Evolutionary conservation across 805 yeast genomes (phyloP).

Genomic region (Kluyveromyces nonfermentans): DNA sequence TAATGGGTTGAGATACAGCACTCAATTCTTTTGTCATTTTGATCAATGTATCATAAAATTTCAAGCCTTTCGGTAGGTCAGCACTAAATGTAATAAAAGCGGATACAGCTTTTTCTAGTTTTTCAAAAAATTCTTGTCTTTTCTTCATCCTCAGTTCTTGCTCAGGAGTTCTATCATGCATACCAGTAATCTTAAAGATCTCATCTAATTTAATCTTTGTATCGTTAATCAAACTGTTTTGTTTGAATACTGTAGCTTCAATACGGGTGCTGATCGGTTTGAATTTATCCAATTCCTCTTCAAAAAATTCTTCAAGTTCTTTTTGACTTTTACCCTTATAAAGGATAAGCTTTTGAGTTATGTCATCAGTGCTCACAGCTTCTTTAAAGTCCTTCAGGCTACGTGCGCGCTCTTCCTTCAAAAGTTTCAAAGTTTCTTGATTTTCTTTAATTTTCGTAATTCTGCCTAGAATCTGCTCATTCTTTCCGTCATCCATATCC

Average conservation of each 20-base stretch:
- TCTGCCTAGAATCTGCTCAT: slow-evolving; percentile 26
- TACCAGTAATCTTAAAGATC: slow-evolving; percentile 35
- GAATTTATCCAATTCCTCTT: slow-evolving; percentile 69
- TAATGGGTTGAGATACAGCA: neutral
- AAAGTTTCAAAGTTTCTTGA: slow-evolving; percentile 48
- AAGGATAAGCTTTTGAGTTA: slow-evolving; percentile 61
- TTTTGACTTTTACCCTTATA: slow-evolving; percentile 50
- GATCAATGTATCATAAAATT: slow-evolving; percentile 46
- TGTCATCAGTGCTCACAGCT: slow-evolving; percentile 72
- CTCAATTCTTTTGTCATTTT: slow-evolving; percentile 21
- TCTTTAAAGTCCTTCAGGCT: slow-evolving; percentile 57
- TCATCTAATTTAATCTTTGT: slow-evolving; percentile 39
- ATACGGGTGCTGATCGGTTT: slow-evolving; percentile 57
- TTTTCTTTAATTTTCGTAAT: slow-evolving; percentile 46
- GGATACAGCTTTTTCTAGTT: slow-evolving; percentile 41
- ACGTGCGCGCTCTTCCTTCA: slow-evolving; percentile 55
- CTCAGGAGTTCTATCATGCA: slow-evolving; percentile 34
- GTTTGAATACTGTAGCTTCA: slow-evolving; percentile 58
- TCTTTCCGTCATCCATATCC: slow-evolving; percentile 53
- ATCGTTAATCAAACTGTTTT: slow-evolving; percentile 42
- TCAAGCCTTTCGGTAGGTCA: slow-evolving; percentile 53
- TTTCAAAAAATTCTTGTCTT: slow-evolving; percentile 31
- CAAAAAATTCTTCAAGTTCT: slow-evolving; percentile 53
- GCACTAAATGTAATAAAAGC: slow-evolving; percentile 48
- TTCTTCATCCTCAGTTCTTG: slow-evolving; percentile 28